These are phyloP conservation scores for Xylaria arbuscula DNA, from an alignment of 2,329 filamentous ascomycete genomes.

Conservation along the genomic window DNA sequence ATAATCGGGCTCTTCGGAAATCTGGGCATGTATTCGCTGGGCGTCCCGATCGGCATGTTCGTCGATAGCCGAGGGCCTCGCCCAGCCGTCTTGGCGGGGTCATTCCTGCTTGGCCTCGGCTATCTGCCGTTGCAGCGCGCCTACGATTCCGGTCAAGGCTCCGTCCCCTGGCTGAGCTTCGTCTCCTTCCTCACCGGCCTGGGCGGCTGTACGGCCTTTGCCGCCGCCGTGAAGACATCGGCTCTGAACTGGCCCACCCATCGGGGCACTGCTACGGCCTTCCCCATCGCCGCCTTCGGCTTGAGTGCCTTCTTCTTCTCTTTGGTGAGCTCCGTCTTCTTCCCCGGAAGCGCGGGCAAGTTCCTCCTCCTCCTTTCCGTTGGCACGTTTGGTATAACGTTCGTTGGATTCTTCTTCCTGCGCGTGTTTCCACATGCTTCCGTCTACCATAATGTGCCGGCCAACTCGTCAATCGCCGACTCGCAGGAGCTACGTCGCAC, in stretches of 20 bases:
- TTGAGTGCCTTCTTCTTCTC: slow-evolving; percentile 98
- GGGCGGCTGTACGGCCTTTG: slow-evolving; percentile 92
- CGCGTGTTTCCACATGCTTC: slow-evolving; percentile 71
- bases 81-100: slow-evolving; percentile 79
- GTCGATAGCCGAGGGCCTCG: slow-evolving; percentile 86
- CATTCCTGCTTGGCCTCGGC: slow-evolving; percentile 76
- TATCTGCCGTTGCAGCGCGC: slow-evolving; percentile 89
- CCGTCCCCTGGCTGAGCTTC: slow-evolving; percentile 75
- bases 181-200: slow-evolving; percentile 88
- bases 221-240: slow-evolving; percentile 84
- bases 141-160: slow-evolving; percentile 74
- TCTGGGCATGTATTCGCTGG: slow-evolving; percentile 91
- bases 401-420: slow-evolving; percentile 86
- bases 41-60: slow-evolving; percentile 88
- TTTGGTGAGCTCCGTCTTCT: slow-evolving; percentile 77
- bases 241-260: slow-evolving; percentile 93
- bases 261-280: slow-evolving; percentile 92
- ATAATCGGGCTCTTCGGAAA: slow-evolving; percentile 88
- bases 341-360: slow-evolving; percentile 83
- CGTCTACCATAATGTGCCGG: slow-evolving; percentile 67
- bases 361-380: slow-evolving; percentile 84
- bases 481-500: slow-evolving; percentile 57
- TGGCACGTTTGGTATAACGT: slow-evolving; percentile 80
- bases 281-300: slow-evolving; percentile 92
- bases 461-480: slow-evolving; percentile 51